Evolutionary conservation across 805 yeast species (phyloP).

Genomic region (Scheffersomyces ergatensis): DNA sequence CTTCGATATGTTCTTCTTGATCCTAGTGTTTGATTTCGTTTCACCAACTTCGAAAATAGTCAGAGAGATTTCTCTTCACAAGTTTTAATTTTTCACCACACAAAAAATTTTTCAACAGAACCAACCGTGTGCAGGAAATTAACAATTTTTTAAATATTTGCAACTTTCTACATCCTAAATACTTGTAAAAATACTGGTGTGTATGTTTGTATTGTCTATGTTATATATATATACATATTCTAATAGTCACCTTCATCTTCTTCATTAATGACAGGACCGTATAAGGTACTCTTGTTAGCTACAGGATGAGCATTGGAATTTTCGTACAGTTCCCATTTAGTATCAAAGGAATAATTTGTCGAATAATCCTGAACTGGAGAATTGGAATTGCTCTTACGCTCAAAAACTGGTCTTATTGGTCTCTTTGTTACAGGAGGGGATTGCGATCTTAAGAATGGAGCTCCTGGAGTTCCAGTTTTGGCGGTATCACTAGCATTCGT

Average conservation of each 20-base stretch:
- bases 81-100: slow-evolving; percentile 1
- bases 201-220: too few relatives aligned
- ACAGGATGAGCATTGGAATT: background rate
- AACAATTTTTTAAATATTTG: background rate
- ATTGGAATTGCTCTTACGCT: background rate
- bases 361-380: background rate
- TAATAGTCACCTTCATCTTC: slow-evolving; percentile 10
- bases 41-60: background rate
- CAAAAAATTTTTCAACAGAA: slow-evolving; percentile 6
- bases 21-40: background rate
- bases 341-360: background rate
- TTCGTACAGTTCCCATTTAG: background rate
- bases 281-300: slow-evolving; percentile 3
- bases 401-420: background rate
- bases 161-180: too few relatives aligned
- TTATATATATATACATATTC: background rate
- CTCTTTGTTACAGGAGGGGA: background rate
- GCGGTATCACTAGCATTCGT: background rate
- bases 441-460: background rate
- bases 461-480: background rate
- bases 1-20: slow-evolving; percentile 1
- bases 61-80: too few relatives aligned
- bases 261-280: slow-evolving; percentile 11
- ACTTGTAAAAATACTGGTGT: too few relatives aligned
- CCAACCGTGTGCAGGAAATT: background rate